Evolutionary conservation across 108 stramenopile species (phyloP), one percentile per base, ranked within the genome.

Genomic region (Schizochytrium sp.): DNA sequence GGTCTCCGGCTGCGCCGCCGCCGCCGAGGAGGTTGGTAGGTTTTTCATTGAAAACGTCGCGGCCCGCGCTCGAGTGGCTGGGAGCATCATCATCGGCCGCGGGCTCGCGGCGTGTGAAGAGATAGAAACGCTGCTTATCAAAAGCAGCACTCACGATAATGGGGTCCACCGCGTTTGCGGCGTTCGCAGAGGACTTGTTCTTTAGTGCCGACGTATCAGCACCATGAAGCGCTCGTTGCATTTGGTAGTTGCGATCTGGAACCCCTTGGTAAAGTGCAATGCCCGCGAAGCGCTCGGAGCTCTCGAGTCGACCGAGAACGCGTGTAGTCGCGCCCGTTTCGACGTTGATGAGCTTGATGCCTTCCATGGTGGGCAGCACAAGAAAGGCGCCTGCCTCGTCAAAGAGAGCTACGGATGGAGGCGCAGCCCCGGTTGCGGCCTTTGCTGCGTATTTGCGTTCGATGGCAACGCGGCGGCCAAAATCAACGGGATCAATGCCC

Each of bases 41-140:
- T 10, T 95, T 92, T 91, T 98, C 98, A 89, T 98, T 99, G 91
- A 98, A 93, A 44, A 97, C 92, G 90, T 99, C 99, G 57, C 98
- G 93, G 0, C 90, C 63, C n/a, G 93, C 88, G 60, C 76, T 87
- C 21, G 88, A 71, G 28, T 90, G 76, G 5, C 23, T 60, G 41
- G 44, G 87, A 5, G 89, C 91, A 16, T 90, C 92, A 55, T 71
- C 69, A 1, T 90, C 93, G 28, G 90, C 72, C 0, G 96, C 89
- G 5, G 97, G 97, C 88, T 97, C 97, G 71, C 95, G 83, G 59
- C 96, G 95, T 44, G 95, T 96, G 89, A 98, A 97, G 18, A 96
- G 93, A 88, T 96, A 98, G 87, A 99, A 97, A 21, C 97, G 95
- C 83, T 97, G 95, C 93, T 96, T 95, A 60, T 94, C 90, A 72